Conservation (phyloP, 2,329 filamentous ascomycete genomes). For the Rugonectria rugulosa region DNA sequence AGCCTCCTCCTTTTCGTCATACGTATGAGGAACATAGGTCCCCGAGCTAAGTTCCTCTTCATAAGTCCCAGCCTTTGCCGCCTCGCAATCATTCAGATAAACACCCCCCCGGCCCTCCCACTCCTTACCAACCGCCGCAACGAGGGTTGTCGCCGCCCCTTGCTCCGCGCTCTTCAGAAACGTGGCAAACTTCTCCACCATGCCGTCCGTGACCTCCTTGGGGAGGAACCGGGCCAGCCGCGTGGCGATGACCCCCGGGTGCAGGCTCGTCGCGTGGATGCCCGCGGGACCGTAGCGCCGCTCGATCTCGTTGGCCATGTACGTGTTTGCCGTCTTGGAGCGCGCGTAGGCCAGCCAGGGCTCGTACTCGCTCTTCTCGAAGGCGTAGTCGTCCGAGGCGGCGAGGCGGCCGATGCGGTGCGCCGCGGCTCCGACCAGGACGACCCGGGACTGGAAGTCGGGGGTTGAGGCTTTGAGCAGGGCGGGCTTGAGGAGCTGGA, state of each 20-base stretch:
- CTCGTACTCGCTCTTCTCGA: conserved; percentile 21
- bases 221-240: conserved; percentile 1
- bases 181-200: background rate
- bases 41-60: conserved; percentile 1
- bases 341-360: conserved; percentile 29
- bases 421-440: conserved; percentile 52
- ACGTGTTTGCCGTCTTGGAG: conserved; percentile 29
- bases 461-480: conserved; percentile 50
- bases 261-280: conserved; percentile 22
- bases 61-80: conserved; percentile 1
- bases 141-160: conserved; percentile 19
- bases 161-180: conserved; percentile 11
- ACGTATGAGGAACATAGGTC: conserved; percentile 17
- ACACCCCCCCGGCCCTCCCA: conserved; percentile 23
- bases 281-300: conserved; percentile 16
- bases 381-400: conserved; percentile 24
- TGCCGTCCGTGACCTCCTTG: background rate
- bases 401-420: conserved; percentile 40
- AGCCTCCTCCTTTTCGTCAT: conserved; percentile 12
- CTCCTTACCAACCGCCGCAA: conserved; percentile 14
- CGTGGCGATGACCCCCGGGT: conserved; percentile 25
- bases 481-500: conserved; percentile 50
- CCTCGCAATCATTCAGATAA: conserved; percentile 17
- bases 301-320: conserved; percentile 31
- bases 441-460: conserved; percentile 53